phyloP scores from a whole-genome alignment of 116 monocot species.

The Iris pallida region DNA sequence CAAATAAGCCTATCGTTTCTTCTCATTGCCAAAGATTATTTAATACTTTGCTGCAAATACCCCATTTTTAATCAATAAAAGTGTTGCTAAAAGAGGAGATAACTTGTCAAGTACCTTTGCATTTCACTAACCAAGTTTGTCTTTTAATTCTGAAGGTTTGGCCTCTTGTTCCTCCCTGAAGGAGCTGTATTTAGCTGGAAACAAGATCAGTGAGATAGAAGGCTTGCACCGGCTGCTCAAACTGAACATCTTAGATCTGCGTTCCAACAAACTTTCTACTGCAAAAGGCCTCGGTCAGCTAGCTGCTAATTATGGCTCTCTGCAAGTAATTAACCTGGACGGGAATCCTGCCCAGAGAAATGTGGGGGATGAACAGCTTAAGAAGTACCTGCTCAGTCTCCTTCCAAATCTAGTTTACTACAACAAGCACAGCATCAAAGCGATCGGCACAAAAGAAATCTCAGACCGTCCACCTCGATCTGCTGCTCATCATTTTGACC shows the following conservation, averaged over 20 bases:
- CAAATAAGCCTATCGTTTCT: not conserved
- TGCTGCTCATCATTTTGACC: conserved; percentile 33
- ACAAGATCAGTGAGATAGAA: conserved; percentile 92
- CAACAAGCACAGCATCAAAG: conserved; percentile 52
- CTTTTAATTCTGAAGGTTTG: conserved; percentile 41
- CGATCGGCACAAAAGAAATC: conserved; percentile 44
- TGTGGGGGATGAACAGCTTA: conserved; percentile 79
- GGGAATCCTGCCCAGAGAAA: conserved; percentile 76
- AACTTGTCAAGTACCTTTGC: not conserved
- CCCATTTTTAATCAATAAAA: too few relatives aligned
- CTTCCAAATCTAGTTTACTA: conserved; percentile 59
- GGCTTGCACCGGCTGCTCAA: conserved; percentile 89
- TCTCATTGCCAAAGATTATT: not conserved
- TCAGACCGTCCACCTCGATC: conserved; percentile 26
- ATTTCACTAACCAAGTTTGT: not conserved
- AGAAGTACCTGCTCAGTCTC: conserved; percentile 56
- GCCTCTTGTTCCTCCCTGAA: conserved; percentile 70
- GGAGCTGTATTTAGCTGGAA: conserved; percentile 74
- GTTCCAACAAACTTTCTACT: conserved; percentile 63
- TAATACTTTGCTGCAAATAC: too few relatives aligned
- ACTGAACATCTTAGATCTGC: conserved; percentile 56
- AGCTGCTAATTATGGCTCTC: conserved; percentile 69
- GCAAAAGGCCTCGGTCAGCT: conserved; percentile 75
- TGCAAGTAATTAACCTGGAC: conserved; percentile 66
- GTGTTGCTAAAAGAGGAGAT: too few relatives aligned